Percentiles rank a stretch among this genome's conserved stretches.
phyloP scores from a whole-genome alignment of 345 rosid genomes.

The Corymbia maculata region DNA sequence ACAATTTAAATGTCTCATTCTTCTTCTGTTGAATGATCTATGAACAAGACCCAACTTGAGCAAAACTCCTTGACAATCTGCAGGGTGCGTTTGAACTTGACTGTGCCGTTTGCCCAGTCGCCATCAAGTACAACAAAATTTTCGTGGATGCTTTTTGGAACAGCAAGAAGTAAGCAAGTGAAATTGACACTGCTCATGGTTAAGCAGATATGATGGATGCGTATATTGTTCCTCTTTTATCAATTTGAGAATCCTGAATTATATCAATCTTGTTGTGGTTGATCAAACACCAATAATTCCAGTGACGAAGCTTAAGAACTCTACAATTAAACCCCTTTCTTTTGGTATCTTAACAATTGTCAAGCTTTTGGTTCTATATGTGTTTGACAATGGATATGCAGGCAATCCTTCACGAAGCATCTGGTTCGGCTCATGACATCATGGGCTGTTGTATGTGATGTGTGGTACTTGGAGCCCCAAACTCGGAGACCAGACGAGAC shows the following conservation, averaged over 20 bases:
- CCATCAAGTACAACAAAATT: conserved; percentile 93
- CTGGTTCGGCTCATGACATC: conserved; percentile 95
- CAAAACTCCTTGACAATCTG: conserved; percentile 8
- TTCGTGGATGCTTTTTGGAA: conserved; percentile 99
- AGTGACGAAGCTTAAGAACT: neutral
- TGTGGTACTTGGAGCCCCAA: conserved; percentile 98
- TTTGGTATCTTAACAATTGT: neutral
- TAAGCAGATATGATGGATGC: neutral
- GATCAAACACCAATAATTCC: neutral
- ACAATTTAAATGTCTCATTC: neutral
- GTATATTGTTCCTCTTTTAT: neutral
- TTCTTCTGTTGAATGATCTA: neutral
- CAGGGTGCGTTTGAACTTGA: conserved; percentile 98
- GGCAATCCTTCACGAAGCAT: conserved; percentile 97
- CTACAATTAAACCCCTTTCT: neutral
- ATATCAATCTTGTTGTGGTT: neutral
- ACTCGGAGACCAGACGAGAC: conserved; percentile 78
- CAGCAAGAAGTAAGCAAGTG: conserved; percentile 69
- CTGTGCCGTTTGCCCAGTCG: conserved; percentile 89
- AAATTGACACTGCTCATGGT: neutral
- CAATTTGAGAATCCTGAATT: neutral
- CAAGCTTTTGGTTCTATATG: neutral
- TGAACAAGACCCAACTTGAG: neutral
- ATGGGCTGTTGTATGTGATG: conserved; percentile 99
- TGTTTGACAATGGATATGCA: conserved; percentile 7